Evolutionary conservation across 2,329 filamentous ascomycete species (phyloP), one percentile per base, ranked within the genome.

Genomic region (Pseudogymnoascus sp.): DNA sequence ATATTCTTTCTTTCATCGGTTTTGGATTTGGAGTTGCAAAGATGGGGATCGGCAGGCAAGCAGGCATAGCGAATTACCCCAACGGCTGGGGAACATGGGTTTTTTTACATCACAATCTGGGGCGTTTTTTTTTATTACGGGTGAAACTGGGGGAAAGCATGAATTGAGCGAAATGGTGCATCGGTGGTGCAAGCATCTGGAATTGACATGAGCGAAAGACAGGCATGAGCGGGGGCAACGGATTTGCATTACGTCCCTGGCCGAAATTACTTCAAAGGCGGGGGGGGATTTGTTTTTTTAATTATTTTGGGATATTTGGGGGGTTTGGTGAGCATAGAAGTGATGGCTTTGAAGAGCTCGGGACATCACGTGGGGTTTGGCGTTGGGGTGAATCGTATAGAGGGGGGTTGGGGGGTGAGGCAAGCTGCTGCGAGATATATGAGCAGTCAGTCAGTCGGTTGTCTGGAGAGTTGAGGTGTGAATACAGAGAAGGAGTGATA

Each of bases 341-440:
- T 46, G 60, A 62, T 62, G 60, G 60, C 42, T 62, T 42, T 62
- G 60, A 62, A 62, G 60, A 40, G 60, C 60, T 62, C 60, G 25
- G 60, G 38, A 38, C 37, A 44, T 42, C 25, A 44, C 60, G 60
- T 62, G 38, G 60, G 37, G 38, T 62, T 46, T 62, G 38, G 60
- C 38, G 60, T 40, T 46, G 34, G 37, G 34, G 16, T 56, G 25
- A 10, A 8, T 53, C 10, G 23, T 50, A 50, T 28, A 50, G 21
- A 50, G 44, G 23, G 23, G 44, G 16, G 11, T 23, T 44, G 10
- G 11, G 18, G 38, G 40, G 10, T 16, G 40, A 21, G 40, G 12
- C 11, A 44, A 7, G 42, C 42, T 44, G 18, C 42, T 8, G 10
- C 12, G 7, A 25, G n/a, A n/a, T 50, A 50, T 50, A 46, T 5